Base-by-base conservation (phyloP, 2,329 filamentous ascomycete genomes). In the Fusarium piperis region DNA sequence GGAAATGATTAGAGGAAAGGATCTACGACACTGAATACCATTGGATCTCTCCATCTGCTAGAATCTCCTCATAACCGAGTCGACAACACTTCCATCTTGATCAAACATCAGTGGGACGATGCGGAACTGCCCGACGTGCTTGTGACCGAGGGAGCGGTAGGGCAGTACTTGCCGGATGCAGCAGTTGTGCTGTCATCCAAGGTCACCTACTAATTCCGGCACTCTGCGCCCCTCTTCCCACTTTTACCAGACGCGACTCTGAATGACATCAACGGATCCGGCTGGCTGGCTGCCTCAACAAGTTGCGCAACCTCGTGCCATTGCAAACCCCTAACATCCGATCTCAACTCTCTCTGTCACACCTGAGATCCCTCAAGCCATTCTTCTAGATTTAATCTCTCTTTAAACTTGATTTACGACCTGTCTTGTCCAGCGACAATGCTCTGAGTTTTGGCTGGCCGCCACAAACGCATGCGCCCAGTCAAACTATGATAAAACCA, bases 241-340 rank as follows among this genome's bases (percentile, higher is more conserved):
- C 70, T 75, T 71, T 70, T 66, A 59, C 60, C 62, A 35, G 63
- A 51, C 55, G 62, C 59, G 59, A 62, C 46, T 70, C 68, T 48
- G 57, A 74, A 76, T 76, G 74, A 76, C 74, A 76, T 76, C 74
- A 76, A 74, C 72, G 48, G 41, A 56, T 35, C 59, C 55, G 44
- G 44, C 16, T 48, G 30, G 44, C 16, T 28, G 38, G 38, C 70
- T 70, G 64, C 53, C 60, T 46, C 65, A 74, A 68, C 64, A 71
- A 68, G 65, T 72, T 67, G 64, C 53, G 60, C 68, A 72, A 65
- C 61, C 36, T 66, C 53, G 61, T 64, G 62, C 51, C 59, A 56
- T 72, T 70, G 48, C 55, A 57, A 71, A 64, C 48, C 28, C 38
- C 30, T 20, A 58, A 36, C 30, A 48, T 51, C 55, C 38, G 26